These are phyloP conservation scores for Chenopodium formosanum DNA, from an alignment of 148 eudicot genomes.

Conservation along the genomic window DNA sequence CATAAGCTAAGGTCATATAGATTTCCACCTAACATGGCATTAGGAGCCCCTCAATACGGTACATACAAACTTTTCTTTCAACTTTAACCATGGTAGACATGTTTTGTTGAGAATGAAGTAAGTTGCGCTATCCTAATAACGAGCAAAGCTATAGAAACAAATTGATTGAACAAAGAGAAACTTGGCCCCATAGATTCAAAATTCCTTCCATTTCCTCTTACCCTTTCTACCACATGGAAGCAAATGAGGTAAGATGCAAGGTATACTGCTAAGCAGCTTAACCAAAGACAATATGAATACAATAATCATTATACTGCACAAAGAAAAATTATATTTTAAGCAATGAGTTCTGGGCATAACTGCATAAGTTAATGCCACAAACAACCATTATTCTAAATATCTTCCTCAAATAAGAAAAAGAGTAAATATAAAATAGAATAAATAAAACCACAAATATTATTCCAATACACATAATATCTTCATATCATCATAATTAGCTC, in stretches of 20 bases:
- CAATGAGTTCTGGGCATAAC: background rate
- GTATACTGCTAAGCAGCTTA: background rate
- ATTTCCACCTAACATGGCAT: background rate
- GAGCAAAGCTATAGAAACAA: background rate
- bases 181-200: background rate
- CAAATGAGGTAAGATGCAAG: background rate
- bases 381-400: background rate
- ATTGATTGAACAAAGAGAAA: background rate
- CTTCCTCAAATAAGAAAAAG: background rate
- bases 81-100: background rate
- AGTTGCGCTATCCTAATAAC: background rate
- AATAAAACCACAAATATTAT: background rate
- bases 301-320: background rate
- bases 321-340: background rate
- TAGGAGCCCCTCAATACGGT: background rate
- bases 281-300: background rate
- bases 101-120: background rate
- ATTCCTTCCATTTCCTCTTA: background rate
- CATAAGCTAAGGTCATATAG: background rate
- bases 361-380: background rate
- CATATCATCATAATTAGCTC: background rate
- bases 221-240: background rate
- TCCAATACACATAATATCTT: background rate
- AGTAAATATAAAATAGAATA: background rate
- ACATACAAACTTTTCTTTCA: background rate